Evolutionary conservation across 306 rosid species (phyloP).

Genomic region (Fragaria ananassa): DNA sequence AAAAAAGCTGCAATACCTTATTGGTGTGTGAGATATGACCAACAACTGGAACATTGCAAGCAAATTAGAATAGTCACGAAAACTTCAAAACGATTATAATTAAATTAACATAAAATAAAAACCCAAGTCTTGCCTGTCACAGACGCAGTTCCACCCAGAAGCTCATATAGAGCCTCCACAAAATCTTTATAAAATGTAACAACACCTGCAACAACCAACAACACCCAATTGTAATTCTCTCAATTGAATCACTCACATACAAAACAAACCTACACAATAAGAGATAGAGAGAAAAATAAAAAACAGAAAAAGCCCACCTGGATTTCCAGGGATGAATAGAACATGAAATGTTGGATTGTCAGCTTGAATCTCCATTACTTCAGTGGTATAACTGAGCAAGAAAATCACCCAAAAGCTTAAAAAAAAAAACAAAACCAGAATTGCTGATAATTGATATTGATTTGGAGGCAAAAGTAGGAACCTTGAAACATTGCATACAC

Average conservation of each 20-base stretch:
- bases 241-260: constrained; percentile 17
- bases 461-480: constrained; percentile 7
- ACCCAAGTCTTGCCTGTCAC: constrained; percentile 61
- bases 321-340: constrained; percentile 80
- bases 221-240: not conserved
- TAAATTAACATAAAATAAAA: constrained; percentile 5
- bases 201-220: constrained; percentile 45
- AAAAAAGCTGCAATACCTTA: constrained; percentile 48
- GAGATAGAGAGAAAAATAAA: not conserved
- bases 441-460: not conserved
- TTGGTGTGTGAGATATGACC: constrained; percentile 67
- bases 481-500: constrained; percentile 70
- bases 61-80: constrained; percentile 27
- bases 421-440: not conserved
- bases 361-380: constrained; percentile 73
- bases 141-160: constrained; percentile 72
- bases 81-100: not conserved
- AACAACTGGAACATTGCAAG: constrained; percentile 51
- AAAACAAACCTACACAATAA: not conserved
- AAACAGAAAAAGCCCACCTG: constrained; percentile 44
- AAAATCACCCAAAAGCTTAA: not conserved
- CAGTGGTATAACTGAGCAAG: constrained; percentile 51
- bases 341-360: constrained; percentile 71
- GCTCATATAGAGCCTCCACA: constrained; percentile 67
- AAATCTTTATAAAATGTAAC: constrained; percentile 68